These are phyloP conservation scores for Akanthomyces uredinophilus DNA, from an alignment of 2,329 filamentous ascomycete species.

Conservation along the genomic window DNA sequence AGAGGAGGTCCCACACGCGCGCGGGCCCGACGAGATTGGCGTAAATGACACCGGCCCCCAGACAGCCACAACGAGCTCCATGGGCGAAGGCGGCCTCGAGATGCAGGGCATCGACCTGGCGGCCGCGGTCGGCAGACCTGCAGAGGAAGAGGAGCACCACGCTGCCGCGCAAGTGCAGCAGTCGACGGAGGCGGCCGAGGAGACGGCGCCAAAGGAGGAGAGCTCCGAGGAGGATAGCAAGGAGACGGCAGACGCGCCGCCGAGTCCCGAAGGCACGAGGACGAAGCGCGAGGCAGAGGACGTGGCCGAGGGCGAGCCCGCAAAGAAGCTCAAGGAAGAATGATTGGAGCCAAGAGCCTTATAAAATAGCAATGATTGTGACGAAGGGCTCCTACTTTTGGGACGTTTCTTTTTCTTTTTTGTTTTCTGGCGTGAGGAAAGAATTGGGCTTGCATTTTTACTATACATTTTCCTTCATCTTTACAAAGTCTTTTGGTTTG, in stretches of 20 bases:
- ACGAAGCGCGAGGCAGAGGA: slow-evolving; percentile 54
- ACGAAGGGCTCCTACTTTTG: neutral
- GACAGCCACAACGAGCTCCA: slow-evolving; percentile 35
- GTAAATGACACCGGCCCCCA: slow-evolving; percentile 82
- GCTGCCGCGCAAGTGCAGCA: neutral
- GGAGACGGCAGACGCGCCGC: neutral
- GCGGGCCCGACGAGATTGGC: slow-evolving; percentile 80
- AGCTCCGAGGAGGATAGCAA: slow-evolving; percentile 19
- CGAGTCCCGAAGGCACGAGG: slow-evolving; percentile 30
- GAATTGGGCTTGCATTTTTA: neutral
- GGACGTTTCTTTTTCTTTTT: neutral
- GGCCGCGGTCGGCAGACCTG: slow-evolving; percentile 54
- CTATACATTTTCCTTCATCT: neutral
- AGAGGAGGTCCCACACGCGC: slow-evolving; percentile 69
- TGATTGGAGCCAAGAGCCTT: slow-evolving; percentile 5
- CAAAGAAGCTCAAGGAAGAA: slow-evolving; percentile 48
- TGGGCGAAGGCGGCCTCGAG: slow-evolving; percentile 37
- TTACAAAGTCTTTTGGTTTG: too few relatives aligned
- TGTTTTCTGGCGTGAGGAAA: neutral
- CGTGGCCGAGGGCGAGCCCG: slow-evolving; percentile 34
- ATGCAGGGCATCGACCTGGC: slow-evolving; percentile 56
- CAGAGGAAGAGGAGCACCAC: slow-evolving; percentile 23
- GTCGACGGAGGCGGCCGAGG: neutral
- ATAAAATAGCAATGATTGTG: neutral
- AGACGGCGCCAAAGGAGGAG: slow-evolving; percentile 11